Evolutionary conservation across 2,329 filamentous ascomycete species (phyloP).

Genomic region (Cladophialophora immunda): DNA sequence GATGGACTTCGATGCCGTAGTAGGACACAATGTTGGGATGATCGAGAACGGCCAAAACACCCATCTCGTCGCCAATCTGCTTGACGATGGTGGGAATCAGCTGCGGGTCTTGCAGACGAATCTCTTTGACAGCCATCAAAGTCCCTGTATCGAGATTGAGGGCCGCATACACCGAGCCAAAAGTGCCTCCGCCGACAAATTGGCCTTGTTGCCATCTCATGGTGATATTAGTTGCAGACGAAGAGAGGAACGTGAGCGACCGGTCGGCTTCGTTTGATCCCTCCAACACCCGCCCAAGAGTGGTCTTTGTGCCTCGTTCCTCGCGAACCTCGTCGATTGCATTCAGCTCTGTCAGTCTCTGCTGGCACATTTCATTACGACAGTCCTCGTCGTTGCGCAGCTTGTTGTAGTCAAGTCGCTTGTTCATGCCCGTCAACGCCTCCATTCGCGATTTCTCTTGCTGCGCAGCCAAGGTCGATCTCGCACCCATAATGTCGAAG

Average conservation of each 20-base stretch:
- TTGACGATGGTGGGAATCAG: constrained; percentile 92
- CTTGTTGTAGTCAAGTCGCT: constrained; percentile 75
- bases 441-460: constrained; percentile 91
- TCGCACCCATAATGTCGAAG: constrained; percentile 98
- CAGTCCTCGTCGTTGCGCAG: constrained; percentile 86
- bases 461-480: constrained; percentile 90
- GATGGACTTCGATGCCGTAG: constrained; percentile 96
- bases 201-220: constrained; percentile 99
- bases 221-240: constrained; percentile 92
- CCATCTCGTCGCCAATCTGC: constrained; percentile 97
- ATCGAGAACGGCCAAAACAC: constrained; percentile 90
- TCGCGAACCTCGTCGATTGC: constrained; percentile 81
- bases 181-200: constrained; percentile 95
- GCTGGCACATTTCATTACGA: constrained; percentile 74
- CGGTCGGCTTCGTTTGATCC: constrained; percentile 95
- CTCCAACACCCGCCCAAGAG: constrained; percentile 88
- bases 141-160: constrained; percentile 97
- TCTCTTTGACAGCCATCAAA: constrained; percentile 98
- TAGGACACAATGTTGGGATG: constrained; percentile 98
- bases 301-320: constrained; percentile 81
- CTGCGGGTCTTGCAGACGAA: constrained; percentile 94
- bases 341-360: constrained; percentile 76
- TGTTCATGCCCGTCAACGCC: constrained; percentile 77
- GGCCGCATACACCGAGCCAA: constrained; percentile 95
- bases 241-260: constrained; percentile 90